phyloP scores from a whole-genome alignment of 768 basidiomycete genomes.

The Mycena indigotica region DNA sequence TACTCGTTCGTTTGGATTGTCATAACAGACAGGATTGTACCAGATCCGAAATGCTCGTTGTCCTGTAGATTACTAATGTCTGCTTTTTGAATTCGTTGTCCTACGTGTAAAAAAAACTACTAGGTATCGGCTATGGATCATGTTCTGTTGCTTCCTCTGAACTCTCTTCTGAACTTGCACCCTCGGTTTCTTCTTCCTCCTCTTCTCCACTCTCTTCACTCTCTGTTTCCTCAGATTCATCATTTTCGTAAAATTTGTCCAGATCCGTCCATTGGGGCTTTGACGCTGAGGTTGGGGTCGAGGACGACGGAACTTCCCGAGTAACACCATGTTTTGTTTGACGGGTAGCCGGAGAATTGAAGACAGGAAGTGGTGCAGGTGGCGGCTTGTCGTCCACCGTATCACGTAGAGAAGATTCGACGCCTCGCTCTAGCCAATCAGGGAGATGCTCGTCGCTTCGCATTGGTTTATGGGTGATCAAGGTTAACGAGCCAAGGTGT shows the following conservation, averaged over 20 bases:
- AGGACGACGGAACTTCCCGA: constrained; percentile 58
- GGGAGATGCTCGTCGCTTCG: constrained; percentile 59
- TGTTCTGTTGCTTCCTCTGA: constrained; percentile 20
- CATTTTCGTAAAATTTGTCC: constrained; percentile 75
- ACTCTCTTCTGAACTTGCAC: constrained; percentile 24
- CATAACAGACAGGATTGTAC: too few relatives aligned
- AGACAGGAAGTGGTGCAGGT: constrained; percentile 34
- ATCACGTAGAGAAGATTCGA: constrained; percentile 76
- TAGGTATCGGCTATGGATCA: too few relatives aligned
- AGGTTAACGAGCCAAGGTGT: constrained; percentile 64
- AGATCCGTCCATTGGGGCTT: constrained; percentile 60
- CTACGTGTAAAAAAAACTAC: too few relatives aligned
- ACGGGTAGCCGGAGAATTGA: constrained; percentile 35
- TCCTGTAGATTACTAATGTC: too few relatives aligned
- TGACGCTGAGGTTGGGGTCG: constrained; percentile 39
- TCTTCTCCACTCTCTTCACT: constrained; percentile 33
- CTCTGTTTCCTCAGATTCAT: constrained; percentile 31
- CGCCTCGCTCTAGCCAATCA: constrained; percentile 88
- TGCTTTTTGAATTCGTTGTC: too few relatives aligned
- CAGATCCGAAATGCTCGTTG: too few relatives aligned
- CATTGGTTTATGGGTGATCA: constrained; percentile 59
- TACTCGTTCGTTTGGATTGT: too few relatives aligned
- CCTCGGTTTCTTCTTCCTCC: constrained; percentile 29
- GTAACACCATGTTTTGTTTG: constrained; percentile 35
- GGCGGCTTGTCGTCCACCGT: constrained; percentile 52